Evolutionary conservation across 2,329 filamentous ascomycete genomes (phyloP).

Genomic region (Zopfia rhizophila): DNA sequence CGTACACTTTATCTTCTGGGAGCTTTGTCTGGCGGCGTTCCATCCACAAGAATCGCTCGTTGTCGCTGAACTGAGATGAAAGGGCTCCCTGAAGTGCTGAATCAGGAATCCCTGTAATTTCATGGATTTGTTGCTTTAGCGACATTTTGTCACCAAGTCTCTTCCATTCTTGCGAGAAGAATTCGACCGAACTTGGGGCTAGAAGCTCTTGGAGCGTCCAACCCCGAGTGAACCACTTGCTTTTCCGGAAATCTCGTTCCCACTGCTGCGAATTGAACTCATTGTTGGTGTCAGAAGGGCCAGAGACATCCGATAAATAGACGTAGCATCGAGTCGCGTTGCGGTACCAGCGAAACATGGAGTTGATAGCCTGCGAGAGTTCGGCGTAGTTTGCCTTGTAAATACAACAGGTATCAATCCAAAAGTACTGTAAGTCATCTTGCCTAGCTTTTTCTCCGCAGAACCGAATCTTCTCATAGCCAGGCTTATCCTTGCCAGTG

Average conservation of each 20-base stretch:
- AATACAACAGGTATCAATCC: slow-evolving; percentile 9
- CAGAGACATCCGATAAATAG: slow-evolving; percentile 11
- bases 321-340: slow-evolving; percentile 6
- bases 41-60: too few species aligned
- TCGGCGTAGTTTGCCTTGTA: too few species aligned
- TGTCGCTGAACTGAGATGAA: slow-evolving; percentile 3
- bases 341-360: slow-evolving; percentile 15
- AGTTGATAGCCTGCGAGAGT: slow-evolving; percentile 12
- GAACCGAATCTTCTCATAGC: too few species aligned
- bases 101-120: slow-evolving; percentile 6
- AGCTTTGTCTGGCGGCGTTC: too few species aligned
- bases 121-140: slow-evolving; percentile 6
- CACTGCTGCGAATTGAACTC: too few species aligned
- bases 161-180: slow-evolving; percentile 5
- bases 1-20: too few species aligned
- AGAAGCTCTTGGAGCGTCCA: slow-evolving; percentile 9
- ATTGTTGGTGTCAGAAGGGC: too few species aligned
- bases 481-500: too few species aligned
- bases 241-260: slow-evolving; percentile 9
- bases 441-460: slow-evolving; percentile 4
- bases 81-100: slow-evolving; percentile 5
- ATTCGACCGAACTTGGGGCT: slow-evolving; percentile 8
- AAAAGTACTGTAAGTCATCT: slow-evolving; percentile 6
- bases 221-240: slow-evolving; percentile 11
- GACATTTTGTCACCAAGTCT: slow-evolving; percentile 7